A percentile compares a stretch with the other conserved stretches of the same genome.
Evolutionary conservation across 164 flowering plant genomes (phyloP).

Genomic region (Nelumbo lutea): DNA sequence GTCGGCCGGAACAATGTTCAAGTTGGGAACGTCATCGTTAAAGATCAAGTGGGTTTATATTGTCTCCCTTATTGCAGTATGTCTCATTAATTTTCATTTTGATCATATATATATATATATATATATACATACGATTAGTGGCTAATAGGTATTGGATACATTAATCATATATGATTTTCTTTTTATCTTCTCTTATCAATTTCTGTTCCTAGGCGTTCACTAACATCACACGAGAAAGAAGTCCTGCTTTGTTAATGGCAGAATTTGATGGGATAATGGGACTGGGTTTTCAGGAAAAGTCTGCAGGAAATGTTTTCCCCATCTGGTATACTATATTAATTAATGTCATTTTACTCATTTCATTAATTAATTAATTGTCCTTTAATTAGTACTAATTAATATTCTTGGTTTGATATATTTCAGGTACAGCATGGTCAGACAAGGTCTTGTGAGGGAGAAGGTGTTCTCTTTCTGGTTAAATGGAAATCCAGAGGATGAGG

Average conservation of each 20-base stretch:
- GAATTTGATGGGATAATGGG: conserved; percentile 60
- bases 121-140: too few relatives aligned
- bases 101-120: too few relatives aligned
- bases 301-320: conserved; percentile 42
- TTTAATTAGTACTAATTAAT: too few relatives aligned
- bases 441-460: conserved; percentile 33
- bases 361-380: too few relatives aligned
- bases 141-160: too few relatives aligned
- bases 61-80: too few relatives aligned
- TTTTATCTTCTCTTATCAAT: background rate
- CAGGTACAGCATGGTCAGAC: conserved; percentile 45
- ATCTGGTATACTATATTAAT: conserved; percentile 28
- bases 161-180: too few relatives aligned
- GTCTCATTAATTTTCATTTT: too few relatives aligned
- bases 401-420: too few relatives aligned
- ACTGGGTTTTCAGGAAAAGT: conserved; percentile 52
- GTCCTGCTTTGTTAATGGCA: conserved; percentile 24
- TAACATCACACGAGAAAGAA: conserved; percentile 44
- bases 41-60: conserved; percentile 40
- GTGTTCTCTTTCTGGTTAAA: conserved; percentile 65
- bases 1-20: conserved; percentile 46
- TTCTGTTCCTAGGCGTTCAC: conserved; percentile 36
- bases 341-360: too few relatives aligned
- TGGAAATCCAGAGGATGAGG: conserved; percentile 25
- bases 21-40: conserved; percentile 41